Evolutionary conservation across 2,329 filamentous ascomycete genomes (phyloP).

Genomic region (Lasiodiplodia sp.): DNA sequence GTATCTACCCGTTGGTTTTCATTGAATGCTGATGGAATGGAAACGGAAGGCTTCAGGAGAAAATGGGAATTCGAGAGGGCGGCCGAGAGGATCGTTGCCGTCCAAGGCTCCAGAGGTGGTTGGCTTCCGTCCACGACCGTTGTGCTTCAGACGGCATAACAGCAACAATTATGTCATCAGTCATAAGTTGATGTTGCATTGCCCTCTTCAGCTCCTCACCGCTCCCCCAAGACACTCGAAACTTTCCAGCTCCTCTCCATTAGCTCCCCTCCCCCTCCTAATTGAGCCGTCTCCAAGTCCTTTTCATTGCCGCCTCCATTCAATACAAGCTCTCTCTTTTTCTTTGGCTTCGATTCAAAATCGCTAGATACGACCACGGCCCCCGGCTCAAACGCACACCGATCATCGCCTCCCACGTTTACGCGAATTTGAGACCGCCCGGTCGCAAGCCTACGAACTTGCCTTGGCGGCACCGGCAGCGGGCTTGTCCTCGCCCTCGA

Average conservation of each 20-base stretch:
- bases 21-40: not conserved
- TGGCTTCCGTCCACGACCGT: not conserved
- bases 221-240: conserved; percentile 3
- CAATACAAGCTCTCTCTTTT: conserved; percentile 1
- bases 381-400: not conserved
- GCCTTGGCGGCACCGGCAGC: conserved; percentile 33
- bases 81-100: not conserved
- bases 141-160: conserved; percentile 9
- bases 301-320: not conserved
- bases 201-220: conserved; percentile 20
- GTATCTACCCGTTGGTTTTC: conserved; percentile 6
- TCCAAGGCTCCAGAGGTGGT: not conserved
- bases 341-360: conserved; percentile 7
- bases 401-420: not conserved
- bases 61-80: not conserved
- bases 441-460: conserved; percentile 33
- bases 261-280: not conserved
- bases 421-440: not conserved
- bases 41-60: not conserved
- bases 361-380: conserved; percentile 19
- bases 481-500: conserved; percentile 52
- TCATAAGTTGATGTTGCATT: not conserved
- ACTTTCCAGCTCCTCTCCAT: not conserved
- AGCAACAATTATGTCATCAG: conserved; percentile 22
- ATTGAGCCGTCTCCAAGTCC: not conserved